Conservation (phyloP, 2,329 filamentous ascomycete species). For the Cladophialophora immunda region DNA sequence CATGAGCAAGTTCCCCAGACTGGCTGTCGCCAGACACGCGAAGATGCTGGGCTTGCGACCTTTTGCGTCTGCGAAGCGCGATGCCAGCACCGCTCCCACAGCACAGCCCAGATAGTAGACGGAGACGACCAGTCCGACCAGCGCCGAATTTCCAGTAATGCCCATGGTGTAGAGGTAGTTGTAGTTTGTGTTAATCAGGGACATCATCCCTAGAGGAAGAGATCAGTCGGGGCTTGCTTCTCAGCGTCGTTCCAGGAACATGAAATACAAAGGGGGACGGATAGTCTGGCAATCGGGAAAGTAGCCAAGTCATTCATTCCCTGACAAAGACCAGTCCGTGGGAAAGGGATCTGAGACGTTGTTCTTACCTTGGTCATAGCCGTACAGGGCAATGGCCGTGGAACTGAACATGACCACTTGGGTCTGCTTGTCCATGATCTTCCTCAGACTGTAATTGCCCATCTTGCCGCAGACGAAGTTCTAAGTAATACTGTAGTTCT, state of each 20-base stretch:
- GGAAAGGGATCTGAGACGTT: too few species aligned
- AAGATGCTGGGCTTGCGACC: slow-evolving; percentile 67
- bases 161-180: slow-evolving; percentile 67
- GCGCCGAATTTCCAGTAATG: slow-evolving; percentile 58
- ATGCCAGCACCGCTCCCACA: slow-evolving; percentile 65
- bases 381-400: slow-evolving; percentile 64
- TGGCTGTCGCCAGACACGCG: slow-evolving; percentile 61
- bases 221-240: neutral
- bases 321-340: too few species aligned
- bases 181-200: slow-evolving; percentile 63
- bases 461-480: too few species aligned
- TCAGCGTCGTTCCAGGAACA: neutral
- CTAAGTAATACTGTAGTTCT: too few species aligned
- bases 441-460: slow-evolving; percentile 26
- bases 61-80: slow-evolving; percentile 61
- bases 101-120: slow-evolving; percentile 71
- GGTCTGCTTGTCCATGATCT: slow-evolving; percentile 49
- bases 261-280: neutral
- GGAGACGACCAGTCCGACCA: slow-evolving; percentile 68
- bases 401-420: slow-evolving; percentile 63
- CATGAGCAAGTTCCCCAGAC: slow-evolving; percentile 68
- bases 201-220: slow-evolving; percentile 57
- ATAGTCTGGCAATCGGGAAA: neutral
- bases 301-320: neutral
- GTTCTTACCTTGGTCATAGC: slow-evolving; percentile 51